Evolutionary conservation across 1,284 basidiomycete species (phyloP).

Genomic region (Apiotrichum brassicae): DNA sequence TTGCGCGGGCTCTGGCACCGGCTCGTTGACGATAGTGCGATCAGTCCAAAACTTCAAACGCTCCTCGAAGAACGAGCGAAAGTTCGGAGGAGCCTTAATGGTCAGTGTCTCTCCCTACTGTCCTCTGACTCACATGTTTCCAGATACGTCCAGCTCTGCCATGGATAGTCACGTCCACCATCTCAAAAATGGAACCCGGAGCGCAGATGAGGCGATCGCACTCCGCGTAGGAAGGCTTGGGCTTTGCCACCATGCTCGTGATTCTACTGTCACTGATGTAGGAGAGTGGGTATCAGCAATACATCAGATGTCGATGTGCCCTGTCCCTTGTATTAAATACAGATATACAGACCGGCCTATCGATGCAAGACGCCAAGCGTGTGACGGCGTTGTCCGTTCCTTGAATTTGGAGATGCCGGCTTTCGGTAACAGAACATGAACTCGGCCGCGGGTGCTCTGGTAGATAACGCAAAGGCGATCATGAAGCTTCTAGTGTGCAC

Average conservation of each 20-base stretch:
- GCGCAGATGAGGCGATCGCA: constrained; percentile 7
- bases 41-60: constrained; percentile 19
- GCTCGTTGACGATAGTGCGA: constrained; percentile 23
- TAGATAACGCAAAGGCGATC: too few species aligned
- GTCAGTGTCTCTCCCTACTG: neutral
- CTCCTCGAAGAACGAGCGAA: constrained; percentile 30
- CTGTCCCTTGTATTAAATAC: too few species aligned
- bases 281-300: neutral
- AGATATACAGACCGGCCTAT: too few species aligned
- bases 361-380: too few species aligned
- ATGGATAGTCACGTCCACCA: constrained; percentile 25
- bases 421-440: too few species aligned
- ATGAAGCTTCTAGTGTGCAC: too few species aligned
- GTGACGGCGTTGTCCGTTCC: too few species aligned
- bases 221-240: neutral
- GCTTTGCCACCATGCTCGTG: neutral
- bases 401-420: too few species aligned
- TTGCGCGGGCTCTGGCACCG: constrained; percentile 6
- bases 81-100: constrained; percentile 29
- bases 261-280: too few species aligned
- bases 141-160: constrained; percentile 27
- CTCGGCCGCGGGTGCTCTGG: too few species aligned
- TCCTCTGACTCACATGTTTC: constrained; percentile 32
- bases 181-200: constrained; percentile 34
- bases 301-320: too few species aligned